Conservation (phyloP, 2,329 filamentous ascomycete species). For the Fusarium sacchari region DNA sequence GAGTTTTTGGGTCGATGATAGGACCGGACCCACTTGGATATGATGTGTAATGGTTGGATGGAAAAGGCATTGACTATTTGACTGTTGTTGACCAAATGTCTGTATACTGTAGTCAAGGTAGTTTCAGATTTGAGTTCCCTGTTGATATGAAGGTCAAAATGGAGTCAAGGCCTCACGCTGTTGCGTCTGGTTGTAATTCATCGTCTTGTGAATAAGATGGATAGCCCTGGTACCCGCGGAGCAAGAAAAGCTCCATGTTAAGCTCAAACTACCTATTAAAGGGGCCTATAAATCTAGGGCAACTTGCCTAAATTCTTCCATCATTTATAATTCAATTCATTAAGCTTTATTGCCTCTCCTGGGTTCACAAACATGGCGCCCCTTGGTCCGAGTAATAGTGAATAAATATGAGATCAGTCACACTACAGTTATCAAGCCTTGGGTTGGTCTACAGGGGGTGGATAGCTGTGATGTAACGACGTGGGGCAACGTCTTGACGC, state of each 20-base stretch:
- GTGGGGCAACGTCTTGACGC: constrained; percentile 37
- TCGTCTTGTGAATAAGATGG: not conserved
- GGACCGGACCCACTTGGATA: constrained; percentile 31
- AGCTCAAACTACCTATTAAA: not conserved
- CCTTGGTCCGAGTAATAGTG: not conserved
- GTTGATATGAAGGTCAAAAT: not conserved
- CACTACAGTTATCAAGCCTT: not conserved
- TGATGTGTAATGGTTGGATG: constrained; percentile 14
- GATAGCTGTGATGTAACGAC: constrained; percentile 40
- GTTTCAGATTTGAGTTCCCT: not conserved
- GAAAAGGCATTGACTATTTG: not conserved
- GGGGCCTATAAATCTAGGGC: not conserved
- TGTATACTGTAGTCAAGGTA: not conserved
- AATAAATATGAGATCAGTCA: not conserved
- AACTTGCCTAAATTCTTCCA: not conserved
- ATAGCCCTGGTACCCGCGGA: not conserved
- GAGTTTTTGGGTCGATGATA: constrained; percentile 28
- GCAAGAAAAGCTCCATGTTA: not conserved
- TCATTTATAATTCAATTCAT: not conserved
- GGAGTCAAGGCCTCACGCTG: not conserved
- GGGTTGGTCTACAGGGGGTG: constrained; percentile 4
- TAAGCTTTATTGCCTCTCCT: not conserved
- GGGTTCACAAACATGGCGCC: not conserved
- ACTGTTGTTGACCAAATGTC: not conserved
- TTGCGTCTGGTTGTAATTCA: not conserved